phyloP scores from a whole-genome alignment of 1,284 basidiomycete genomes.

The Bondarzewia mesenterica region DNA sequence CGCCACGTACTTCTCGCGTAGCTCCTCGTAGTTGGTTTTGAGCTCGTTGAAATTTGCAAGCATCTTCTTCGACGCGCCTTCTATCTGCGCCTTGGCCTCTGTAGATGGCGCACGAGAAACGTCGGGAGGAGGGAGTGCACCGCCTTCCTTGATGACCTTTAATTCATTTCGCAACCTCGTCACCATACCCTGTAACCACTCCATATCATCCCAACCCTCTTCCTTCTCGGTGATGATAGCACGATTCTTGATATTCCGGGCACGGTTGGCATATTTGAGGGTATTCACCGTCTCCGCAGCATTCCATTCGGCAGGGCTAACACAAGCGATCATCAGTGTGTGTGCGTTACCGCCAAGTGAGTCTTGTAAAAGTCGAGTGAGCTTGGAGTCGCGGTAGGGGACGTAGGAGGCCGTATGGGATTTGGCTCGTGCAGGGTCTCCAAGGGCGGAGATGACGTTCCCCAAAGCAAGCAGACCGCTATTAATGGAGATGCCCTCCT shows the following conservation, averaged over 20 bases:
- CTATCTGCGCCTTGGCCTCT: constrained; percentile 23
- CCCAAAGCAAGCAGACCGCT: constrained; percentile 93
- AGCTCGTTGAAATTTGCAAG: constrained; percentile 71
- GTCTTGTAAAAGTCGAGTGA: constrained; percentile 90
- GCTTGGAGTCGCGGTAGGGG: constrained; percentile 96
- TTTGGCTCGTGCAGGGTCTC: constrained; percentile 83
- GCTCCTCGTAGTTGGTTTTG: constrained; percentile 75
- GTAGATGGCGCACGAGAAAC: not conserved
- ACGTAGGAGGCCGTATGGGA: constrained; percentile 77
- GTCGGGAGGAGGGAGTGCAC: constrained; percentile 17
- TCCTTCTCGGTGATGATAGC: constrained; percentile 91
- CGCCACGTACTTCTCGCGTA: constrained; percentile 79
- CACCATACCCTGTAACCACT: constrained; percentile 88
- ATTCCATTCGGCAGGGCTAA: constrained; percentile 95
- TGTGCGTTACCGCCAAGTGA: constrained; percentile 98
- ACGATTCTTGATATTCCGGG: constrained; percentile 94
- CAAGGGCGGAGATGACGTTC: constrained; percentile 96
- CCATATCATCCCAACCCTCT: constrained; percentile 97
- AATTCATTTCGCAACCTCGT: constrained; percentile 83
- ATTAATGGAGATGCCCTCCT: constrained; percentile 97
- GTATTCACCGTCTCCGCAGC: constrained; percentile 93
- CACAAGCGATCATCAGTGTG: constrained; percentile 98
- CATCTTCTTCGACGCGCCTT: constrained; percentile 58
- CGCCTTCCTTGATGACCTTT: constrained; percentile 66
- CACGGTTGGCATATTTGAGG: constrained; percentile 96